These are phyloP conservation scores for Thermochaetoides dissita DNA, from an alignment of 2,329 filamentous ascomycete species.

Conservation along the genomic window DNA sequence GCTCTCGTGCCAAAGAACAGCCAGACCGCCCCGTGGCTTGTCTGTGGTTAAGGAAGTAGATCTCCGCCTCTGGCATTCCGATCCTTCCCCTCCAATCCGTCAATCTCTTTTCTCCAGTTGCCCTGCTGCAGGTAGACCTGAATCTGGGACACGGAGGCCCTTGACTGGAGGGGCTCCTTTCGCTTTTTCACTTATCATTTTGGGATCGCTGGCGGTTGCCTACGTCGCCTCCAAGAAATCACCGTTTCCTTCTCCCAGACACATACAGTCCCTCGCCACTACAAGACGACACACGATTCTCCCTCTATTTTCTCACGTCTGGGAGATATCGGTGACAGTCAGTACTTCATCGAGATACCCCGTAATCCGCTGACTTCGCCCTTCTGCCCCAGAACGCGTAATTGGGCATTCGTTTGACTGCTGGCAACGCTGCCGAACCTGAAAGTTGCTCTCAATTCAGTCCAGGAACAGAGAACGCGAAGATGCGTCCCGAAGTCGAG, in stretches of 20 bases:
- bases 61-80: constrained; percentile 4
- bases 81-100: constrained; percentile 1
- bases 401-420: no score
- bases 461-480: constrained; percentile 21
- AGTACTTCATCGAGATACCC: no score
- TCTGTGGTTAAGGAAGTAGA: constrained; percentile 8
- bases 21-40: not conserved
- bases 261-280: no score
- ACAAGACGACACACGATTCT: no score
- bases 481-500: constrained; percentile 96
- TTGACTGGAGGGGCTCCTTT: constrained; percentile 3
- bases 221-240: no score
- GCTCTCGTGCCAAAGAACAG: constrained; percentile 5
- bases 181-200: not conserved
- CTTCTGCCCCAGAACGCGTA: no score
- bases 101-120: not conserved
- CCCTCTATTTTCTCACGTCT: no score
- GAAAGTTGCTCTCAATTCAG: not conserved
- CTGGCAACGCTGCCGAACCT: not conserved
- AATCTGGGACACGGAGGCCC: not conserved
- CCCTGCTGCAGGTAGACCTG: no score
- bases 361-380: no score
- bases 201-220: no score
- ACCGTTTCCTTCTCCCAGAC: no score
- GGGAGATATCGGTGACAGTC: no score